These are phyloP conservation scores for Ustanciosporium gigantosporum DNA, from an alignment of 1,284 basidiomycete genomes.

Conservation along the genomic window DNA sequence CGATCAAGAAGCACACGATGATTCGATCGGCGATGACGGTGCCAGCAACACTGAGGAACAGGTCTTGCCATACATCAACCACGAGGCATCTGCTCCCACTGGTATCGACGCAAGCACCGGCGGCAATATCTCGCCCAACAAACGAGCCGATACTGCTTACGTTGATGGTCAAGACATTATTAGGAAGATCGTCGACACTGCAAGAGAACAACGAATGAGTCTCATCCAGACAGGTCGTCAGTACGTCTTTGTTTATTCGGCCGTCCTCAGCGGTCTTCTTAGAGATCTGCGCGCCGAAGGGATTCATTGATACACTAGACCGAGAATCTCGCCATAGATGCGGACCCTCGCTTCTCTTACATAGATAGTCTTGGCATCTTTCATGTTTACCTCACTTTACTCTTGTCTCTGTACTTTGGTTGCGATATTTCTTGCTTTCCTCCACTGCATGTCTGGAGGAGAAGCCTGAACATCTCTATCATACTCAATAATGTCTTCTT, in stretches of 20 bases:
- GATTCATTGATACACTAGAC: constrained; percentile 1
- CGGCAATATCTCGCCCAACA: too few relatives aligned
- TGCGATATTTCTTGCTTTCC: neutral
- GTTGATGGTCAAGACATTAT: constrained; percentile 33
- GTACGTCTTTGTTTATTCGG: constrained; percentile 56
- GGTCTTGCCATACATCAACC: neutral
- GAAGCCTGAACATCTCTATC: too few relatives aligned
- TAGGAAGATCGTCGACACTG: constrained; percentile 19
- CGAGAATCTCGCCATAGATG: too few relatives aligned
- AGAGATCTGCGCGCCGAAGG: constrained; percentile 27
- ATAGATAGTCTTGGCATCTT: too few relatives aligned
- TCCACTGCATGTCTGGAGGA: neutral
- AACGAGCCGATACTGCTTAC: constrained; percentile 17
- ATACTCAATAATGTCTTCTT: too few relatives aligned
- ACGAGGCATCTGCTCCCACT: neutral
- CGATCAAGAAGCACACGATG: neutral
- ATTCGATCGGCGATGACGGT: neutral
- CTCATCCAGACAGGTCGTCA: constrained; percentile 57
- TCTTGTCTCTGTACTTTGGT: too few relatives aligned
- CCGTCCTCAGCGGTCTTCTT: constrained; percentile 47
- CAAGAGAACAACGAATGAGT: constrained; percentile 58
- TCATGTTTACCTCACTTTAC: too few relatives aligned
- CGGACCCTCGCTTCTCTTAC: too few relatives aligned
- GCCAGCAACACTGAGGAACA: neutral
- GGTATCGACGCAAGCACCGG: neutral